Conservation (phyloP, 225 moss, liverwort and hornwort genomes). For the Pleurozium schreberi region DNA sequence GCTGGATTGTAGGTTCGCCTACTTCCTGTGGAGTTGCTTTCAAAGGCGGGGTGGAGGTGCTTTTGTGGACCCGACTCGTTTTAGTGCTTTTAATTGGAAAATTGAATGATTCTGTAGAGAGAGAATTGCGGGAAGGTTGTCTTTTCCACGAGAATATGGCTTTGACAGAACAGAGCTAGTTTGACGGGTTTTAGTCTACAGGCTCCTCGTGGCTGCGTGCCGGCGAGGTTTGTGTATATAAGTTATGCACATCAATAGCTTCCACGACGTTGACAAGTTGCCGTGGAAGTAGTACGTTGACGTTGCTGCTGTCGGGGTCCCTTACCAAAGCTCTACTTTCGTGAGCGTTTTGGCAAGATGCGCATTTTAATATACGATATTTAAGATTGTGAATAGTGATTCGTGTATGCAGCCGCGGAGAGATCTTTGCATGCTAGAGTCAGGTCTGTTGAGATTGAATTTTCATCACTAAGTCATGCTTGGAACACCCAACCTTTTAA, state of each 20-base stretch:
- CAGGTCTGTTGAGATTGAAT: not conserved
- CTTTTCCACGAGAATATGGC: not conserved
- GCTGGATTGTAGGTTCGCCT: not conserved
- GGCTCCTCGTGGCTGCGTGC: not conserved
- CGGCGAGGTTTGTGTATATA: not conserved
- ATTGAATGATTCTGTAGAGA: not conserved
- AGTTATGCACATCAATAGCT: not conserved
- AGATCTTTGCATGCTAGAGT: not conserved
- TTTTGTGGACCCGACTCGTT: not conserved
- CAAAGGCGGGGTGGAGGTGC: not conserved
- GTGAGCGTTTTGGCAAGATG: not conserved
- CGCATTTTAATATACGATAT: not conserved
- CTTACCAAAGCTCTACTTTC: not conserved
- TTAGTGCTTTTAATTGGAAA: not conserved
- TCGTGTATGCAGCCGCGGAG: not conserved
- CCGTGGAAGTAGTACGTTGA: not conserved
- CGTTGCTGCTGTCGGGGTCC: not conserved
- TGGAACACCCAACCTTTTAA: not conserved
- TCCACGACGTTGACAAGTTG: not conserved
- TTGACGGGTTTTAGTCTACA: not conserved
- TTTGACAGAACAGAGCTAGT: not conserved
- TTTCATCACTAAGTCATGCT: not conserved
- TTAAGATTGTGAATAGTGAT: not conserved
- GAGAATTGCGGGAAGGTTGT: not conserved
- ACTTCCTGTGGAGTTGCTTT: not conserved